Evolutionary conservation across 2,329 filamentous ascomycete species (phyloP), one percentile per base, ranked within the genome.

Genomic region (Colletotrichum spaethianum): DNA sequence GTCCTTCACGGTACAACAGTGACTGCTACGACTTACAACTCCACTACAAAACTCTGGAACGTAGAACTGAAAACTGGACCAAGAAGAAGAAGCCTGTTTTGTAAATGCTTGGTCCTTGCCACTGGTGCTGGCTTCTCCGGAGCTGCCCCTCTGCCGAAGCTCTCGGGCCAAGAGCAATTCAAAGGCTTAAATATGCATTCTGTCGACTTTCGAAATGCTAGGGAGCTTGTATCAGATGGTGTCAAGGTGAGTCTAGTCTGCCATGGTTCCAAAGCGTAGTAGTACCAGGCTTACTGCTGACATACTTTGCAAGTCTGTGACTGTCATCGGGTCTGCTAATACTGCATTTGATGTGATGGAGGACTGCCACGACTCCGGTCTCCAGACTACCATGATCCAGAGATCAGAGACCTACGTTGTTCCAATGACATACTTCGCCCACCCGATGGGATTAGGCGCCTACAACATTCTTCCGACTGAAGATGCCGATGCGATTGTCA

Each of bases 241-340:
- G 75, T 61, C 31, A 78, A 78, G 74, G 76, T 77, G 20, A 52
- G 67, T 50, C 5, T 1, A 5, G 33, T 33, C 18, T 42, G 9
- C 1, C 14, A 33, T 7, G 1, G 2, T 2, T 18, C 1, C 11
- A 2, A 8, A 14, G 8, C 4, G 4, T 6, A 3, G 4, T 4
- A 11, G n/a, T 38, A 5, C 4, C n/a, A 2, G 20, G 5, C 12
- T 7, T 14, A 7, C 3, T 18, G 28, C 60, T 73, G 40, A 66
- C 26, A 8, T 26, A 2, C 5, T 0, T 12, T 7, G 9, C 2
- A 33, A 74, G 78, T 77, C 79, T 1, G 80, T 80, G 14, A 55
- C 79, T 14, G 74, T 84, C 9, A 76, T 83, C 40, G 83, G 83
- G 23, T 82, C 83, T 1, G 82, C 81, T n/a, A 85, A 84, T 69